Base-by-base conservation (phyloP, 1,284 basidiomycete species). In the Pterulicium gracile region DNA sequence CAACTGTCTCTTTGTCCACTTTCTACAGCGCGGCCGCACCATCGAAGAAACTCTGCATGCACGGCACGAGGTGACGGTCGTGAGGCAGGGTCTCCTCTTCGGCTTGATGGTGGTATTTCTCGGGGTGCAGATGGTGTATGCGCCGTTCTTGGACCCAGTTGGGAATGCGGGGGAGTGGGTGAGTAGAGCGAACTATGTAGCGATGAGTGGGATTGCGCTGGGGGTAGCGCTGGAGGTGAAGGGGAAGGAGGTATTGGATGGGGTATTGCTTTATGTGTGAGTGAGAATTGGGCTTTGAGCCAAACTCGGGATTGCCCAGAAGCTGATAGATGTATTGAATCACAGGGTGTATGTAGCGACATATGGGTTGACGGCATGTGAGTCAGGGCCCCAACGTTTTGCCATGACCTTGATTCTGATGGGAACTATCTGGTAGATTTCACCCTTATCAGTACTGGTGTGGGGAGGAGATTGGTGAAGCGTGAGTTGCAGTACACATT, bases 101-200 rank as follows among this genome's bases (percentile, higher is more conserved):
- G 54, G 68, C 13, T 70, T 77, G 22, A 81, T 79, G 55, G 54
- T 75, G 10, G 61, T 68, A 10, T 83, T 84, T 57, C 82, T 88
- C 53, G 50, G 72, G 15, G 53, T 74, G 3, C 83, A 88, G 54
- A 78, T 80, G 52, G 53, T 74, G 40, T 65, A 77, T 46, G 69
- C 70, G 1, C 84, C 85, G 0, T 88, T 87, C 58, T 59, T 81
- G 50, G 77, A 88, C 57, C 79, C 80, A 22, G 74, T 84, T 48
- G 77, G 76, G 61, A 90, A 90, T 58, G 80, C 83, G 2, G 81
- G 77, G 56, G 84, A 88, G 69, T 82, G 81, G 77, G 72, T 73
- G 5, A 84, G 81, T 43, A 63, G 83, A 47, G 61, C 81, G 39
- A 84, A 82, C 58, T 88, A 86, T 58, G 69, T 88, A 32, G 55